Evolutionary conservation across 257 asterid genomes (phyloP).

Genomic region (Eustoma russellianum): DNA sequence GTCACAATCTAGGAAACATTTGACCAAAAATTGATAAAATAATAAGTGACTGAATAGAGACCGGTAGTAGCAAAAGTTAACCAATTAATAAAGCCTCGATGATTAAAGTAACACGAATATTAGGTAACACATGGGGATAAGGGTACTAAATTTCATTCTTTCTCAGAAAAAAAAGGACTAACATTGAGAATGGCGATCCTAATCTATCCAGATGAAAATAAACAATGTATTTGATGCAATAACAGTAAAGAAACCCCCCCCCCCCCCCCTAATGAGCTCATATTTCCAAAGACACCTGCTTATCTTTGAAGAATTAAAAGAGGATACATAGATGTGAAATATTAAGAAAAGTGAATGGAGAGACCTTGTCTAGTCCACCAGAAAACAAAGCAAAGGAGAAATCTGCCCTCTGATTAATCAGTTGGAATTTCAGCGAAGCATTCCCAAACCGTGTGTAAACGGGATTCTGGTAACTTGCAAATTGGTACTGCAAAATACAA

Average conservation of each 20-base stretch:
- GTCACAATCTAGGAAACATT: too few relatives aligned
- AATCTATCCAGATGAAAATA: too few relatives aligned
- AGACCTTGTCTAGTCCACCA: slow-evolving; percentile 42
- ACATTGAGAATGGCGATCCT: too few relatives aligned
- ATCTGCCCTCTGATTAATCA: slow-evolving; percentile 70
- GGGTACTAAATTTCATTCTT: too few relatives aligned
- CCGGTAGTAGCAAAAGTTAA: too few relatives aligned
- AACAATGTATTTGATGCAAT: not conserved
- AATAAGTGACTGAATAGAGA: too few relatives aligned
- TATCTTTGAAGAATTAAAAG: not conserved
- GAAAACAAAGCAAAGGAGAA: slow-evolving; percentile 46
- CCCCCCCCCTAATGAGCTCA: too few relatives aligned
- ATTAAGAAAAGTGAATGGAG: slow-evolving; percentile 2
- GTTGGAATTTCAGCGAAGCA: slow-evolving; percentile 50
- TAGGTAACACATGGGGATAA: too few relatives aligned
- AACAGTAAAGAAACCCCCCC: not conserved
- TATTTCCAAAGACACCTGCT: not conserved
- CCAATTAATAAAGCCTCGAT: too few relatives aligned
- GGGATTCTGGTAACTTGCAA: slow-evolving; percentile 50
- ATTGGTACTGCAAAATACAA: slow-evolving; percentile 52
- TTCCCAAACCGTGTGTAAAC: slow-evolving; percentile 51
- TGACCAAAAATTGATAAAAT: too few relatives aligned
- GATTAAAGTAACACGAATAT: too few relatives aligned
- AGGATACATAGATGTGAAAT: not conserved
- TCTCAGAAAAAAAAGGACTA: too few relatives aligned